Evolutionary conservation across 441 rosid species (phyloP).

Genomic region (Euphorbia corollata): DNA sequence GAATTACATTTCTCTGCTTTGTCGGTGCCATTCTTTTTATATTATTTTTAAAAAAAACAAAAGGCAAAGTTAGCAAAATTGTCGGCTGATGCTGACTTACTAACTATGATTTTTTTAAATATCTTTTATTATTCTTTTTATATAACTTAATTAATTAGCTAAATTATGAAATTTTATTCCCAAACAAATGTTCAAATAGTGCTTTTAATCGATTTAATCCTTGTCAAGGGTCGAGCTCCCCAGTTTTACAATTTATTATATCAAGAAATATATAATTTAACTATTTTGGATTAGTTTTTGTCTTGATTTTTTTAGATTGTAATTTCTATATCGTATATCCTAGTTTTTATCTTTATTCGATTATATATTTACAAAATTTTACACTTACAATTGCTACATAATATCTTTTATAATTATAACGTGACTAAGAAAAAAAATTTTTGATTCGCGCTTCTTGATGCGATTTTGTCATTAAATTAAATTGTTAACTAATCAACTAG

Average conservation of each 20-base stretch:
- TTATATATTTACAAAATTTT: not conserved
- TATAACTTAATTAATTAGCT: not conserved
- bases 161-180: not conserved
- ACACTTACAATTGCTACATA: not conserved
- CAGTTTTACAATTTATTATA: too few species aligned
- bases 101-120: not conserved
- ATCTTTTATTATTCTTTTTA: not conserved
- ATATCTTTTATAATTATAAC: not conserved
- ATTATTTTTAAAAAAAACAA: not conserved
- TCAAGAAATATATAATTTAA: not conserved
- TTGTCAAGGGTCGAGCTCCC: too few species aligned
- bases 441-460: too few species aligned
- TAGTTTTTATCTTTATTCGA: too few species aligned
- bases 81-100: slow-evolving; percentile 5
- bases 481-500: not conserved
- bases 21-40: not conserved
- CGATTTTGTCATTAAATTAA: not conserved
- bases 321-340: not conserved
- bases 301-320: not conserved
- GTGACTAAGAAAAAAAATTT: not conserved
- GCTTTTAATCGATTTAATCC: too few species aligned
- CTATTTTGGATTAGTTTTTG: not conserved
- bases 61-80: not conserved
- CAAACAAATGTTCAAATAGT: not conserved
- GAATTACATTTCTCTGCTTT: not conserved